Conservation (phyloP, 1,284 basidiomycete species). For the Ceratobasidium sp. region DNA sequence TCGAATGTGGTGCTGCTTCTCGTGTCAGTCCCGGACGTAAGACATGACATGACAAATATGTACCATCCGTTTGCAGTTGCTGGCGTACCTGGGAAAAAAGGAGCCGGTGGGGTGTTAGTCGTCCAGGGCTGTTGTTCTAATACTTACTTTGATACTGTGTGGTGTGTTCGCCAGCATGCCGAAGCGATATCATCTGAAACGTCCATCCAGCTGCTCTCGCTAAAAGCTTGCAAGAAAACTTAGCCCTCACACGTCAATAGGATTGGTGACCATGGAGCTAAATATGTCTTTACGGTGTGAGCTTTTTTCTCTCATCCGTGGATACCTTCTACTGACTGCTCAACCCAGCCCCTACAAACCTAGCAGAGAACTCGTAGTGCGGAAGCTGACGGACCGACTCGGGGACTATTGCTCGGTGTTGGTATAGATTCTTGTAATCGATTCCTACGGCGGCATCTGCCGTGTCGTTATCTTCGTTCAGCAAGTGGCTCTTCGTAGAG, state of each 20-base stretch:
- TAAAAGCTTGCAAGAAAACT: neutral
- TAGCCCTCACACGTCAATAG: slow-evolving; percentile 55
- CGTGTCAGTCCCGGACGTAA: slow-evolving; percentile 9
- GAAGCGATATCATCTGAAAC: slow-evolving; percentile 14
- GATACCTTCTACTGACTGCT: slow-evolving; percentile 44
- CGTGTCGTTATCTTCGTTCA: slow-evolving; percentile 22
- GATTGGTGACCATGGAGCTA: slow-evolving; percentile 57
- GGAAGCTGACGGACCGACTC: slow-evolving; percentile 18
- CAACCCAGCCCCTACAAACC: slow-evolving; percentile 46
- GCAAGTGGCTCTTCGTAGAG: slow-evolving; percentile 18
- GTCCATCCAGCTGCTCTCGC: slow-evolving; percentile 15
- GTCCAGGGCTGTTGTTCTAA: neutral
- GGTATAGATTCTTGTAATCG: slow-evolving; percentile 25
- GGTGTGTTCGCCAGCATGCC: neutral
- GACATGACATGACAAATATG: slow-evolving; percentile 25
- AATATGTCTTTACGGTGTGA: slow-evolving; percentile 54
- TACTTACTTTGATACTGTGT: slow-evolving; percentile 52
- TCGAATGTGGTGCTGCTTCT: slow-evolving; percentile 52
- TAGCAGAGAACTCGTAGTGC: slow-evolving; percentile 28
- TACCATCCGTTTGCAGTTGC: slow-evolving; percentile 56
- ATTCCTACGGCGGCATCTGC: slow-evolving; percentile 29
- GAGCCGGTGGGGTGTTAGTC: neutral
- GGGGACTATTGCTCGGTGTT: slow-evolving; percentile 25
- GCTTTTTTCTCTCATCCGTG: neutral
- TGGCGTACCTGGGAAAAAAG: slow-evolving; percentile 54